Evolutionary conservation across 805 yeast species (phyloP).

Genomic region (Barnettozyma salicaria): DNA sequence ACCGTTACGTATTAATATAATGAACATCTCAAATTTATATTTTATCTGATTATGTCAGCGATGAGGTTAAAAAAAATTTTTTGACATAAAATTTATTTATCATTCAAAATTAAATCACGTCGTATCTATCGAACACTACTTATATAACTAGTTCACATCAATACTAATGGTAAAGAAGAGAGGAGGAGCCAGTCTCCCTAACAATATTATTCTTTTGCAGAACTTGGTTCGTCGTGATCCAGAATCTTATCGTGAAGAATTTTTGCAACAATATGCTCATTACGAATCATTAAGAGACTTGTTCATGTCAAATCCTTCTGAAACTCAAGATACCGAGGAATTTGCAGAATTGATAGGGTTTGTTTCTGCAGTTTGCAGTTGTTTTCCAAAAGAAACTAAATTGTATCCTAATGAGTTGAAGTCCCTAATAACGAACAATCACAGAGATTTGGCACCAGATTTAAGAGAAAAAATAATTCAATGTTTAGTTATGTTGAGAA

Average conservation of each 20-base stretch:
- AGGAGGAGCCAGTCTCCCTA: conserved; percentile 91
- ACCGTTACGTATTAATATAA: too few relatives aligned
- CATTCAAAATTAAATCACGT: too few relatives aligned
- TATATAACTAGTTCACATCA: too few relatives aligned
- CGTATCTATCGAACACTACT: too few relatives aligned
- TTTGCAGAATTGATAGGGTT: conserved; percentile 85
- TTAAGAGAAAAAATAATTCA: conserved; percentile 88
- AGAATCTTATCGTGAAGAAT: conserved; percentile 89
- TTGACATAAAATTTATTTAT: conserved; percentile 1
- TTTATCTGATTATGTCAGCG: conserved; percentile 21
- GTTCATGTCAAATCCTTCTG: conserved; percentile 56
- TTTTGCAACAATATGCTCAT: conserved; percentile 85
- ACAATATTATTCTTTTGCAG: conserved; percentile 85
- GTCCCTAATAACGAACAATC: conserved; percentile 62
- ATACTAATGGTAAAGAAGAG: conserved; percentile 84
- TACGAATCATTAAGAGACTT: conserved; percentile 88
- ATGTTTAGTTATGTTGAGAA: conserved; percentile 83
- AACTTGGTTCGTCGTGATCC: conserved; percentile 94
- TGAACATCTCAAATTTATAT: too few relatives aligned
- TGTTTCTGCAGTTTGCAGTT: conserved; percentile 83
- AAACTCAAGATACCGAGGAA: conserved; percentile 42
- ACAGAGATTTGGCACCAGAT: conserved; percentile 75
- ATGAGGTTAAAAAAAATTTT: conserved; percentile 16
- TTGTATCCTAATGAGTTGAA: conserved; percentile 79
- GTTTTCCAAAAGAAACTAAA: conserved; percentile 85